phyloP scores from a whole-genome alignment of 2,329 filamentous ascomycete species.

The Aspergillus thermomutatus region DNA sequence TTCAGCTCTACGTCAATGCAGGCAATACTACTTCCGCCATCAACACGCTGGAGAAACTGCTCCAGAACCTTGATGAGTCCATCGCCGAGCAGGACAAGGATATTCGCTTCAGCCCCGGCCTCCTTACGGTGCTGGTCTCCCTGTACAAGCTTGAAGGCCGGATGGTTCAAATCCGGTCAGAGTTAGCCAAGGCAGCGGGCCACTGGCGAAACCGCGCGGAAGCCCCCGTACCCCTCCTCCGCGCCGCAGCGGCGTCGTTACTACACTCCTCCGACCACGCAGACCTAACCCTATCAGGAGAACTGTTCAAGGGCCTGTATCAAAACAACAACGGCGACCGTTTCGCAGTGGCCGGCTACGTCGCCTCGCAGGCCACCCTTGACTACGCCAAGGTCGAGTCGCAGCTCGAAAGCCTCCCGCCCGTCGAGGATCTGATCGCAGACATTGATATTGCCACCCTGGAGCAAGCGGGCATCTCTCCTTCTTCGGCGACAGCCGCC shows the following conservation, averaged over 20 bases:
- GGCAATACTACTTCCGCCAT: slow-evolving; percentile 72
- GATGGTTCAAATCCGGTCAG: slow-evolving; percentile 65
- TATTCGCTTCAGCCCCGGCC: slow-evolving; percentile 76
- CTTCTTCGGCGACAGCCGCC: slow-evolving; percentile 28
- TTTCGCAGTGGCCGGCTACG: slow-evolving; percentile 73
- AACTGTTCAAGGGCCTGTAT: slow-evolving; percentile 74
- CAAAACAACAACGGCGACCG: slow-evolving; percentile 62
- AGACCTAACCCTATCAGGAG: slow-evolving; percentile 67
- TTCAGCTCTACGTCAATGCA: slow-evolving; percentile 74
- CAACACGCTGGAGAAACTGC: slow-evolving; percentile 70
- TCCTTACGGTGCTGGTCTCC: slow-evolving; percentile 75
- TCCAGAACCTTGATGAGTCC: slow-evolving; percentile 66
- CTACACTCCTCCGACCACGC: slow-evolving; percentile 68
- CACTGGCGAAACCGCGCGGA: slow-evolving; percentile 71
- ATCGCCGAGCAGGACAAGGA: slow-evolving; percentile 57
- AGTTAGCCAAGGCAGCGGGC: slow-evolving; percentile 73
- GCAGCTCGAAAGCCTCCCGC: slow-evolving; percentile 37
- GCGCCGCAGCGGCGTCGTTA: slow-evolving; percentile 77
- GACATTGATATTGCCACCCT: slow-evolving; percentile 44
- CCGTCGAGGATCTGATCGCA: slow-evolving; percentile 40
- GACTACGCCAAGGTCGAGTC: slow-evolving; percentile 36
- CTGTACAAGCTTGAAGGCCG: slow-evolving; percentile 76
- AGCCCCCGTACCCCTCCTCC: slow-evolving; percentile 63
- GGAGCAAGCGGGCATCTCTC: slow-evolving; percentile 44
- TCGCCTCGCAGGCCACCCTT: slow-evolving; percentile 70